Base-by-base conservation (phyloP, 208 protist genomes). In the Wallacemonas sp. region DNA sequence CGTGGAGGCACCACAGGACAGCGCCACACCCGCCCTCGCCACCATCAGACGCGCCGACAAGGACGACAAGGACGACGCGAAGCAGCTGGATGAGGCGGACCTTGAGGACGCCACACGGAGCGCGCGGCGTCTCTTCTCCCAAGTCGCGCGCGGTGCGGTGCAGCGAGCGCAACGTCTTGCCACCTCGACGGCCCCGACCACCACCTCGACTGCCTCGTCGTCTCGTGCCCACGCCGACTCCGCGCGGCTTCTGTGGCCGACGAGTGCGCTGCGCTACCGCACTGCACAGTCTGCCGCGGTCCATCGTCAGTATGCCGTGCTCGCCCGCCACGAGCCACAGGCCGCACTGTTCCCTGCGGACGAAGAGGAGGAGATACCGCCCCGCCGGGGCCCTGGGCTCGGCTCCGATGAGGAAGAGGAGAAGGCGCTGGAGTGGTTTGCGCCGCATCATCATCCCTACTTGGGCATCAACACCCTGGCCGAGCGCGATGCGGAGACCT, bases 261-360 rank as follows among this genome's bases (percentile, higher is more conserved):
- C 31, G 14, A 4, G 5, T 20, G 31, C 52, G 31, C 29, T 59
- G 3, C 52, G 14, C 7, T 10, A 59, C 14, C n/a, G 42, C 22
- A 36, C 57, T 32, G 39, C 45, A 16, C 10, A 22, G 39, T 36
- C 52, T 3, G 52, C 52, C 12, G 10, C 0, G 5, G 32, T 42
- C 29, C 29, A 41, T 12, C 52, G 52, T 14, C 31, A 11, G 22
- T 14, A 31, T 23, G 52, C 52, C 3, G 31, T 0, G n/a, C n/a
- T 12, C 31, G 52, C 52, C 4, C 52, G 52, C n/a, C 52, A 59
- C 22, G 52, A 59, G 31, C 26, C 52, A 5, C 52, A 59, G 31
- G 4, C 26, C 3, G 5, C 14, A 42, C 52, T 59, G 16, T 59
- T 59, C n/a, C 52, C 52, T 7, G 5, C 52, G 8, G 52, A 23